Evolutionary conservation across 148 eudicot species (phyloP), one percentile per base, ranked within the genome.

Genomic region (Mesembryanthemum crystallinum): DNA sequence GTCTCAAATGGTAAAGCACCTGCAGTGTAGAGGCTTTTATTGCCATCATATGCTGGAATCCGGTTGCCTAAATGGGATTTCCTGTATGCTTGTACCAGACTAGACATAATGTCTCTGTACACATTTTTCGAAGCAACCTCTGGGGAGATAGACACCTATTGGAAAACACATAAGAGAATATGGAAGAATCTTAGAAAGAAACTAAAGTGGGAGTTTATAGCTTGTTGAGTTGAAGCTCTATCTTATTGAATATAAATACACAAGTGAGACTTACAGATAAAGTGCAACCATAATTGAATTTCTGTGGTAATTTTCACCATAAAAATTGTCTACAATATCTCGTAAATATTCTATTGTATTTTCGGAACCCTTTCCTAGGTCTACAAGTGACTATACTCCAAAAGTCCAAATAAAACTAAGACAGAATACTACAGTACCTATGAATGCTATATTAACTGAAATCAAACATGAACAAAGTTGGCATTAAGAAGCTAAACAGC

Each of bases 1-100:
- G 98, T 87, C 0, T 60, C n/a, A 33, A 93, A 93, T 0, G 94
- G 94, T 67, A 93, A 60, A 23, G 85, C 54, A 7, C 92, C 92
- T 15, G 94, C 94, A 18, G 94, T 83, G 63, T 83, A 91, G 0
- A 87, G 59, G 55, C 88, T 87, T 79, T 93, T 91, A 1, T 83
- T 82, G 7, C 96, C 96, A 82, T 93, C 96, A 82, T 85, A 91
- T 5, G 92, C 96, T 0, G 88, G 78, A 37, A 33, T 45, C 14
- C 80, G 42, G 14, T 75, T 85, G 0, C 85, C 86, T 64, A 93
- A 45, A 58, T 82, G 84, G 2, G 86, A 76, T 17, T 71, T 58
- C 0, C 60, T 64, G 71, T 79, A 81, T 4, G 51, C 37, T 13
- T 69, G 62, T 1, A 84, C 80, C 24, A 93, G 83, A 29, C 74